phyloP scores from a whole-genome alignment of 192 early-diverging fungal species.

The Gonapodya sp. region DNA sequence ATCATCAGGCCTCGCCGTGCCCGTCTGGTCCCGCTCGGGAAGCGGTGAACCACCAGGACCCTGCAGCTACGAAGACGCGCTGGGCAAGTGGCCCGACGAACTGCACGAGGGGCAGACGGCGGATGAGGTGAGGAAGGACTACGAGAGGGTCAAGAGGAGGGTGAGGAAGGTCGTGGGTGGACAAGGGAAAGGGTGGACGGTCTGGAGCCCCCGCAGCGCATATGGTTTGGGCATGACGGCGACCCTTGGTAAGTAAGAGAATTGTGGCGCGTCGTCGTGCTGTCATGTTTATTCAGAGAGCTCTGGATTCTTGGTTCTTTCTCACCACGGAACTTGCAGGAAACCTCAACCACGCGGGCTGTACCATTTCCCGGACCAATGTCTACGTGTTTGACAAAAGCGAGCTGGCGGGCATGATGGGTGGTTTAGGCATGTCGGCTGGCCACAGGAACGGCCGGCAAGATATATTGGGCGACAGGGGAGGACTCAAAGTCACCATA shows the following conservation, averaged over 20 bases:
- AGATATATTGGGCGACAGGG: neutral
- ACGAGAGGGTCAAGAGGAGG: neutral
- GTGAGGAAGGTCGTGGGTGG: neutral
- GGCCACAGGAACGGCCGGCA: too few relatives aligned
- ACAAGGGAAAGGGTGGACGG: neutral
- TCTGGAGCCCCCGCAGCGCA: neutral
- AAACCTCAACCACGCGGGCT: neutral
- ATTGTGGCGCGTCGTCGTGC: neutral
- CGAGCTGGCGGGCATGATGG: neutral
- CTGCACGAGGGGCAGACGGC: neutral
- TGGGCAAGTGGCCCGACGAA: neutral
- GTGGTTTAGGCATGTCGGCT: neutral
- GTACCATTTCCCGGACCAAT: neutral
- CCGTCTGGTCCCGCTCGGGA: neutral
- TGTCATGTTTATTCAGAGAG: too few relatives aligned
- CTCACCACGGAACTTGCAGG: too few relatives aligned
- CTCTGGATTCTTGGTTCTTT: too few relatives aligned
- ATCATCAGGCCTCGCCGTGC: neutral
- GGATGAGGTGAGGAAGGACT: neutral
- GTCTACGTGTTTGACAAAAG: neutral
- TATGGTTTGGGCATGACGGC: neutral
- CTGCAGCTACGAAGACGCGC: neutral
- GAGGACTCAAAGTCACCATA: neutral
- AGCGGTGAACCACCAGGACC: neutral
- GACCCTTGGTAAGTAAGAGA: neutral